Evolutionary conservation across 345 rosid species (phyloP).

Genomic region (Triadica sebifera): DNA sequence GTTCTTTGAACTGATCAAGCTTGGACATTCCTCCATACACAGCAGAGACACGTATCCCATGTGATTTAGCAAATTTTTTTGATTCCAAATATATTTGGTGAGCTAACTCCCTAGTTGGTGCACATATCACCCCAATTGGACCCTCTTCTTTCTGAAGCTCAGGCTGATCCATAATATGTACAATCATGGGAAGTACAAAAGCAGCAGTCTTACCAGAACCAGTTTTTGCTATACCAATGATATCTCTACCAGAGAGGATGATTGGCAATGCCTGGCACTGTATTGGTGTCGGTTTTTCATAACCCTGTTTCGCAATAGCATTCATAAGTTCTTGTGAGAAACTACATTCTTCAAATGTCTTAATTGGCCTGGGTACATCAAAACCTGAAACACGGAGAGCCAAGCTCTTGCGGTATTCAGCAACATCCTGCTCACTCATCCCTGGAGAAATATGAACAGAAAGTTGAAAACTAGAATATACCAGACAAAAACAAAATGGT

Average conservation of each 20-base stretch:
- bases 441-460: constrained; percentile 30
- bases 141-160: constrained; percentile 91
- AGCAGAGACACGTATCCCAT: constrained; percentile 84
- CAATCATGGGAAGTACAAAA: constrained; percentile 95
- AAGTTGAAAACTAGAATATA: not conserved
- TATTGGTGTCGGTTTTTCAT: constrained; percentile 85
- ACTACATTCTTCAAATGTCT: constrained; percentile 86
- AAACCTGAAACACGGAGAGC: constrained; percentile 91
- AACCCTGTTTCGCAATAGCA: constrained; percentile 84
- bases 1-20: constrained; percentile 93
- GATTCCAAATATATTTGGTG: constrained; percentile 91
- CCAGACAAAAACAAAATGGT: not conserved
- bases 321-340: constrained; percentile 72
- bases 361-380: constrained; percentile 82
- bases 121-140: constrained; percentile 93
- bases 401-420: constrained; percentile 61
- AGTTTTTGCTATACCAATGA: constrained; percentile 96
- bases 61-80: constrained; percentile 80
- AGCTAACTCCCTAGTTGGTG: constrained; percentile 95
- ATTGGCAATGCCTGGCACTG: constrained; percentile 89
- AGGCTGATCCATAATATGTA: constrained; percentile 96
- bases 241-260: constrained; percentile 81
- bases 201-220: constrained; percentile 99
- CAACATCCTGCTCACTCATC: constrained; percentile 76
- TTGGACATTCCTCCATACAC: constrained; percentile 99